phyloP scores from a whole-genome alignment of 2,329 filamentous ascomycete species.

The Phialophora macrospora region DNA sequence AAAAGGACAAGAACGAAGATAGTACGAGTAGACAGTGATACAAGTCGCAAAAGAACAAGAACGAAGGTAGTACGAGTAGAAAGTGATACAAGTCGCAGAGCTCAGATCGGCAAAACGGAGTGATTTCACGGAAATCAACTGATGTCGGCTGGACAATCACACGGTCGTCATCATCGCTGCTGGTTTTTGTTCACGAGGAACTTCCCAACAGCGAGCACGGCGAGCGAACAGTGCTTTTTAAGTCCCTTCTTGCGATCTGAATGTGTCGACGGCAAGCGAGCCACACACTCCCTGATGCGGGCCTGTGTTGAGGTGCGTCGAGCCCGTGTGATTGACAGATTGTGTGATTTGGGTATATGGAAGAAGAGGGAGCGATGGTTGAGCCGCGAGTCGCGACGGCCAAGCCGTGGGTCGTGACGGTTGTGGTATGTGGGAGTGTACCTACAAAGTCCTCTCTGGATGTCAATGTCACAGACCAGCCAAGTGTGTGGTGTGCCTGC shows the following conservation, averaged over 20 bases:
- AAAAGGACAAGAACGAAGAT: not conserved
- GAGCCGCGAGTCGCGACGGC: constrained; percentile 1
- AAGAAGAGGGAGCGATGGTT: constrained; percentile 1
- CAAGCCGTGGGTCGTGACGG: constrained; percentile 5
- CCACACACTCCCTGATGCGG: not conserved
- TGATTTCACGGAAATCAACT: constrained; percentile 34
- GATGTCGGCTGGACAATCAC: constrained; percentile 36
- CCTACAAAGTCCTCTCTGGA: too few relatives aligned
- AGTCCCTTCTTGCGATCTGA: too few relatives aligned
- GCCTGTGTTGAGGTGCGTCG: not conserved
- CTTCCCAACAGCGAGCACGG: constrained; percentile 13
- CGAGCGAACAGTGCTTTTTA: not conserved
- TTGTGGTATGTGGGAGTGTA: constrained; percentile 24
- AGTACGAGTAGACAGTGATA: constrained; percentile 6
- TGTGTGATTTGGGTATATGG: constrained; percentile 9
- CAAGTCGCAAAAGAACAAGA: constrained; percentile 14
- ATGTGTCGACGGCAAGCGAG: not conserved
- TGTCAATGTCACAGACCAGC: not conserved
- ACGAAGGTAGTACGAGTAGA: not conserved
- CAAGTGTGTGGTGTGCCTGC: too few relatives aligned
- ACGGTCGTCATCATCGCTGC: constrained; percentile 35
- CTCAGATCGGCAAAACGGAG: constrained; percentile 40
- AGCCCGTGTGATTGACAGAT: not conserved
- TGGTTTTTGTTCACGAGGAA: constrained; percentile 36
- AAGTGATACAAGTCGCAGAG: constrained; percentile 27